Base-by-base conservation (phyloP, 345 rosid genomes). In the Garcia nutans region DNA sequence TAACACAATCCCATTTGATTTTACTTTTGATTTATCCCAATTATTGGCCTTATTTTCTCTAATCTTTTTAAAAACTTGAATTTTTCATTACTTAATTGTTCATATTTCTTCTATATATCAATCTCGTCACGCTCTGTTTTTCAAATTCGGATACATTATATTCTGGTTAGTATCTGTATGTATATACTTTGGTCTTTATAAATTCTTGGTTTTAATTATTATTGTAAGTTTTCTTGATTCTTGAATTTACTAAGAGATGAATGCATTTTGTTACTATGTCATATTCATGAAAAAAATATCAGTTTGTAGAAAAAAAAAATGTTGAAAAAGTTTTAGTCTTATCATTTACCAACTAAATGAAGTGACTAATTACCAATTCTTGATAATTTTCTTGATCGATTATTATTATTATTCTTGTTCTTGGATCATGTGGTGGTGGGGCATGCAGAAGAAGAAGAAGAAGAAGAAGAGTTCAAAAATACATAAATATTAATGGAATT, bases 1-100 rank as follows among this genome's bases (percentile, higher is more conserved):
- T 19, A 70, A 73, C 75, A 62, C 72, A 84, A 79, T 81, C 81
- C 72, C 79, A 60, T 19, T 75, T 68, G 41, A 37, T 37, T 37
- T 78, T 76, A 13, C 65, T 50, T 55, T 73, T 50, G 11, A 47
- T 52, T 44, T 44, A 31, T 45, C 0, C 23, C 68, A 59, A 59
- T 65, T 57, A 68, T 66, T 67, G 56, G 28, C 28, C 1, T 1
- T 20, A 3, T 28, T 28, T 28, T 28, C 10, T 68, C 26, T 28
- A 60, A 28, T 10, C 8, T 17, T 4, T 45, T 65, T 58, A 6
- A 28, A 19, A 20, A 28, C 28, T 42, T 55, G 59, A 45, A 57
- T 23, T 10, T 50, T 57, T 28, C 16, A 33, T 10, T 1, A 13
- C 20, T 8, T 1, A 9, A 47, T 45, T 45, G 7, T 33, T 66